Percentiles rank a stretch among this genome's conserved stretches.
Conservation (phyloP, 805 yeast species). For the Candida patagonica region DNA sequence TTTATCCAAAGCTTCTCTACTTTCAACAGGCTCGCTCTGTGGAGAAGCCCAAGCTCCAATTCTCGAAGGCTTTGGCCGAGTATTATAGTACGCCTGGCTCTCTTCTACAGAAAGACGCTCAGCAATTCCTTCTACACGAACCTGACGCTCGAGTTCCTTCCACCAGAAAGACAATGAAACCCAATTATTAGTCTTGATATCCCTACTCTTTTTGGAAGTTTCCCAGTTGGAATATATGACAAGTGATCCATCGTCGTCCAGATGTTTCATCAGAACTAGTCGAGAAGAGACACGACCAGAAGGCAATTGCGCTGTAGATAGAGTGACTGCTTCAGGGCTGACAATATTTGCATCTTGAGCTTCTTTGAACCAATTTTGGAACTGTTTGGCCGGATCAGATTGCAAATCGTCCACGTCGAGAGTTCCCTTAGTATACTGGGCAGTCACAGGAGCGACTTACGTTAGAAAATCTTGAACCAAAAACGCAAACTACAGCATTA, state of each 20-base stretch:
- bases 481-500: not conserved
- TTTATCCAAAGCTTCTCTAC: conserved; percentile 55
- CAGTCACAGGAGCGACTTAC: conserved; percentile 77
- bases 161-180: conserved; percentile 88
- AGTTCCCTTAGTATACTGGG: conserved; percentile 68
- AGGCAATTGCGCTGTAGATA: conserved; percentile 85
- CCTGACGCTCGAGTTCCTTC: conserved; percentile 86
- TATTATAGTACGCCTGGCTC: conserved; percentile 65
- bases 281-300: conserved; percentile 85
- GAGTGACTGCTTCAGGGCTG: conserved; percentile 74
- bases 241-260: conserved; percentile 69
- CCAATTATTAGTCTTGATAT: conserved; percentile 59
- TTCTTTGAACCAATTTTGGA: conserved; percentile 75
- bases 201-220: conserved; percentile 70
- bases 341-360: conserved; percentile 50
- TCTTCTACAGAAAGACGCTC: conserved; percentile 68
- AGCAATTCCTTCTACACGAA: conserved; percentile 80
- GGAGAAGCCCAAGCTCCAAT: conserved; percentile 97
- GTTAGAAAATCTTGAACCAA: not conserved
- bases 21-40: conserved; percentile 54
- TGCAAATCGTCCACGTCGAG: conserved; percentile 46
- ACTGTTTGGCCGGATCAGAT: conserved; percentile 63
- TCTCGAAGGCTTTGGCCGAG: conserved; percentile 87
- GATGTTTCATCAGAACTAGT: conserved; percentile 77
- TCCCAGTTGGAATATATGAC: conserved; percentile 89